Base-by-base conservation (phyloP, 1,139 yeast genomes). In the Geotrichum carabidarum region DNA sequence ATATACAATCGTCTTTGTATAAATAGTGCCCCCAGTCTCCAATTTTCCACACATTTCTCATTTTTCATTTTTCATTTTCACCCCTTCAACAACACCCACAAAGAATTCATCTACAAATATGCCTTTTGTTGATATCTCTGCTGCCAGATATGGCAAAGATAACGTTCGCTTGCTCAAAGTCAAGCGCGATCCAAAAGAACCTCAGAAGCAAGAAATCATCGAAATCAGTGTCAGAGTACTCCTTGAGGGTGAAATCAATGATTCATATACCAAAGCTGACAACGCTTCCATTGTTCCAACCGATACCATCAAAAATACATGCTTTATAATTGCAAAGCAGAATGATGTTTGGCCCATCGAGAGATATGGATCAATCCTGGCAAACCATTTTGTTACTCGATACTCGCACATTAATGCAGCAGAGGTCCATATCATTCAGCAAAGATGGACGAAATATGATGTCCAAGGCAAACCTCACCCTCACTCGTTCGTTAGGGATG, bases 81-180 rank as follows among this genome's bases (percentile, higher is more conserved):
- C 17, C 43, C 30, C 15, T 40, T 11, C 43, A 37, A 4, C 38
- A 7, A 37, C 43, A 17, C 17, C 22, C 43, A 40, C 17, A 18
- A 22, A 22, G 27, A 22, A 22, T 8, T 30, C 27, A 8, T 40
- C 3, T 6, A 7, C 17, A 17, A 17, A 11, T 12, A 35, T 45
- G 41, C 15, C 15, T 35, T 36, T 27, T 27, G 31, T 45, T 17
- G 41, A 45, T 17, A 45, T 35, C 31, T 35, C 55, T 17, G 11
- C 44, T 30, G 51, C 54, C 36, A 43, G 88, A 22, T 89, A 90
- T 78, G 97, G 97, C 62, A 90, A 90, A 71, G 95, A 81, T 69
- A 87, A 89, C 72, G 96, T 90, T 68, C 88, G 90, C 71, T 86
- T 90, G 70, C 79, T 90, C 65, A 90, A 89, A 72, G 95, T 89